Percentiles rank a stretch among this genome's conserved stretches.
These are phyloP conservation scores for Yamagishiella unicocca DNA, from an alignment of 139 green algal genomes.

Conservation along the genomic window DNA sequence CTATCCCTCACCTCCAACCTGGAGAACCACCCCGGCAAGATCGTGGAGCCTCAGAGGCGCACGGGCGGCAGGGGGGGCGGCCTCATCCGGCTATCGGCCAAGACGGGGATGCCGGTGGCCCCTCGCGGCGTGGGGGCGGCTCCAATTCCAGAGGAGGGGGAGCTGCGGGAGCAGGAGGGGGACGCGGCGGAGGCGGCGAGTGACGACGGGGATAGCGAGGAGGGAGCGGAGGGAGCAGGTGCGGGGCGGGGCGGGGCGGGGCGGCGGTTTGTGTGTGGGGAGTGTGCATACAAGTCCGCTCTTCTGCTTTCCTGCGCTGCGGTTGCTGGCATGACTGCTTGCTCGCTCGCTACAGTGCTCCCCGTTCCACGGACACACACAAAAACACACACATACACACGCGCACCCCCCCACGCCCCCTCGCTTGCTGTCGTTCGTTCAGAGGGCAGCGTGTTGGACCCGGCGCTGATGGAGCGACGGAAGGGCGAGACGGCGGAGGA, in stretches of 20 bases:
- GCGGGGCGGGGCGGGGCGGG: neutral
- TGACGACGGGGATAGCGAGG: conserved; percentile 18
- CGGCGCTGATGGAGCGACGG: conserved; percentile 48
- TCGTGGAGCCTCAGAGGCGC: conserved; percentile 62
- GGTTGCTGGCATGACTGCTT: too few species aligned
- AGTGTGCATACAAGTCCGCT: too few species aligned
- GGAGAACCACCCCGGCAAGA: conserved; percentile 85
- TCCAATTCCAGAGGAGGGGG: conserved; percentile 26
- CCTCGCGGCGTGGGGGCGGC: neutral
- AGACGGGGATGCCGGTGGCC: conserved; percentile 69
- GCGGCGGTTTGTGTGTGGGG: neutral
- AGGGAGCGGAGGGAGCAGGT: neutral
- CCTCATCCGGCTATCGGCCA: conserved; percentile 64
- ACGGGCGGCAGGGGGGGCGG: conserved; percentile 35
- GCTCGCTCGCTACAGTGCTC: too few species aligned
- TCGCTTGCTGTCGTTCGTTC: neutral
- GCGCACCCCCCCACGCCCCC: neutral
- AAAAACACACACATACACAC: neutral
- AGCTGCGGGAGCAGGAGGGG: conserved; percentile 15
- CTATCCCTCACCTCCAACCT: conserved; percentile 86
- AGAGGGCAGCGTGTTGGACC: conserved; percentile 21
- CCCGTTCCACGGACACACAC: too few species aligned
- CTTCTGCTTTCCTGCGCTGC: too few species aligned
- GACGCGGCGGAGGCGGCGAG: conserved; percentile 1
- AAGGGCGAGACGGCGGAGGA: conserved; percentile 89